A percentile compares a stretch with the other conserved stretches of the same genome.
Evolutionary conservation across 2,329 filamentous ascomycete species (phyloP).

Genomic region (Venturia aucupariae): DNA sequence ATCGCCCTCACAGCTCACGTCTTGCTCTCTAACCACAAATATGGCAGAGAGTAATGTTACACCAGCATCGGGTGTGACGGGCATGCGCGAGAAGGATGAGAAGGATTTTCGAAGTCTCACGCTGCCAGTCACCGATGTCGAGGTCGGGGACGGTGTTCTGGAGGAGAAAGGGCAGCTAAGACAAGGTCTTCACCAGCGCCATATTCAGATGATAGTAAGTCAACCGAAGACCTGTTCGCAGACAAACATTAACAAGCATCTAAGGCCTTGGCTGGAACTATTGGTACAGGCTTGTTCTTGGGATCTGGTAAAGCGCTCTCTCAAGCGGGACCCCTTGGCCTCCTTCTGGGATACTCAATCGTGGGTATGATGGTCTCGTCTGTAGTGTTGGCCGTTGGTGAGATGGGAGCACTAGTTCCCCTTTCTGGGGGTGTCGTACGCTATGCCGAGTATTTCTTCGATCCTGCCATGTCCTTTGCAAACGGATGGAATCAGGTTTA

Average conservation of each 20-base stretch:
- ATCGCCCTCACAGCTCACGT: neutral
- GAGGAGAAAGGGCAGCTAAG: neutral
- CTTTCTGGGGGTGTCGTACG: constrained; percentile 4
- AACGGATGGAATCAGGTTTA: constrained; percentile 11
- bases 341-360: neutral
- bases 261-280: constrained; percentile 11
- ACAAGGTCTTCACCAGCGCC: constrained; percentile 6
- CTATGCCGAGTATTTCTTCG: constrained; percentile 12
- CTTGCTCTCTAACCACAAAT: neutral
- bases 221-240: neutral
- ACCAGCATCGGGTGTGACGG: neutral
- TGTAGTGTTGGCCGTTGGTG: constrained; percentile 12
- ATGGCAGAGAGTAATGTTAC: neutral
- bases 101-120: neutral
- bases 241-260: neutral
- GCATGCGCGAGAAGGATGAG: neutral
- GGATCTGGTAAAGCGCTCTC: constrained; percentile 15
- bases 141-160: neutral
- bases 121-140: neutral
- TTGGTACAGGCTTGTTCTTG: constrained; percentile 16
- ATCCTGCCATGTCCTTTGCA: constrained; percentile 19
- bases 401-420: constrained; percentile 12
- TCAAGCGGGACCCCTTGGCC: constrained; percentile 7
- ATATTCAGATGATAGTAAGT: constrained; percentile 5
- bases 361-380: constrained; percentile 10